Base-by-base conservation (phyloP, 352 stramenopile genomes). In the Peronosclerospora sorghi region DNA sequence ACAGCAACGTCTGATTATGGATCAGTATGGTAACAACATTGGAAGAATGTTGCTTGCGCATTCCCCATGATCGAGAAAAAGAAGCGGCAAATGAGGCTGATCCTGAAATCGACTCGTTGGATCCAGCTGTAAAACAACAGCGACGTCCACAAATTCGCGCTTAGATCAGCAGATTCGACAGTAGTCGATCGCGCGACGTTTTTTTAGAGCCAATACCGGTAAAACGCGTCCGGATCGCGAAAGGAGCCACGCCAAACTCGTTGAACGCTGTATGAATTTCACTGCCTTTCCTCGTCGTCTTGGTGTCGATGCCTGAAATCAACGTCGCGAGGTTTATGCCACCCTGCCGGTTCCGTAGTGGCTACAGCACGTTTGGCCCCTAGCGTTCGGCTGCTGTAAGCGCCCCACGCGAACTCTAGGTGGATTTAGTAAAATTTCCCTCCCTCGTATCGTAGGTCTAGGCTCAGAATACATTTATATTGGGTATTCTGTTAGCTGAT, bases 1-100 rank as follows among this genome's bases (percentile, higher is more conserved):
- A 26, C 51, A 77, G 41, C 43, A 53, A 1, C 41, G 52, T 6
- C 43, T 95, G 13, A 50, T 54, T 4, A 75, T 98, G 41, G 51
- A 68, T 5, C 75, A 85, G 28, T 99, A 98, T 62, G 96, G 95
- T 26, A 78, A 99, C 96, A n/a, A 99, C 96, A 0, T 66, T 99
- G 5, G 96, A 99, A 54, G 96, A 99, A 72, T 94, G 98, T 0
- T 99, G 98, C 59, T 57, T 98, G 41, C 62, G 64, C 9, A 85
- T 85, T 44, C 67, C 73, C 1, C 48, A 49, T 13, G 66, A 77
- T 29, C 68, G 63, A 13, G 65, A 82, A 34, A 57, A 67, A 26
- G 55, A 57, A 36, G 36, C 32, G 12, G 27, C 49, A 1, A 42
- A 57, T 9, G 46, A 50, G 8, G 35, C 45, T 14, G 35, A 29